Conservation (phyloP, 2,329 filamentous ascomycete genomes). For the Fusarium albidum region DNA sequence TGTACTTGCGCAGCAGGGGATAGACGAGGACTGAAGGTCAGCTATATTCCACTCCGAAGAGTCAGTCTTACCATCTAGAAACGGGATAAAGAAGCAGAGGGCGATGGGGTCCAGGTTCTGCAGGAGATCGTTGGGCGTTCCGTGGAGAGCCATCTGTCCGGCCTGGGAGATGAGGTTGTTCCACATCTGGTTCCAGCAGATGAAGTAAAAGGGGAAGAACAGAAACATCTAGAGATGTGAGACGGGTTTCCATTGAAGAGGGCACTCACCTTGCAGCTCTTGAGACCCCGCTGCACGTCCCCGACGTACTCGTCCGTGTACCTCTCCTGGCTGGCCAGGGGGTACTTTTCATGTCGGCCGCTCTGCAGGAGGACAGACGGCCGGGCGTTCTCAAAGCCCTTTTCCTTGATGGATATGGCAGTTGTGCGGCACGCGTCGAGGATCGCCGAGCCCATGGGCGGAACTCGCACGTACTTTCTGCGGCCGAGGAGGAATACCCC, state of each 20-base stretch:
- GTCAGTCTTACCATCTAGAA: constrained; percentile 34
- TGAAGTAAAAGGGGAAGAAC: constrained; percentile 23
- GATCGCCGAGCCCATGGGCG: constrained; percentile 15
- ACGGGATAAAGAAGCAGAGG: constrained; percentile 39
- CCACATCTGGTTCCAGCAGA: constrained; percentile 40
- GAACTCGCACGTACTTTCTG: constrained; percentile 12
- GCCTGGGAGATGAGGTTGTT: constrained; percentile 45
- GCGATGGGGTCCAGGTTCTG: constrained; percentile 41
- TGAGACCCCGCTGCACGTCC: constrained; percentile 32
- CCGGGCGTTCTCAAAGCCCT: constrained; percentile 11
- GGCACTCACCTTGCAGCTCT: constrained; percentile 36
- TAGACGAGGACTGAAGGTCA: constrained; percentile 22
- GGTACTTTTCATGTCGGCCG: constrained; percentile 31
- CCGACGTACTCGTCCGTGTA: constrained; percentile 39
- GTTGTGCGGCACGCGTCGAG: constrained; percentile 16
- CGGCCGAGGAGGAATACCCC: constrained; percentile 10
- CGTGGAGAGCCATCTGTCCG: constrained; percentile 32
- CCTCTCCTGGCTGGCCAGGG: constrained; percentile 26
- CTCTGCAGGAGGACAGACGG: constrained; percentile 17
- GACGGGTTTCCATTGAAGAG: background rate
- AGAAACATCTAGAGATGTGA: constrained; percentile 13
- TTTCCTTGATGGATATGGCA: constrained; percentile 11
- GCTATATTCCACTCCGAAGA: no score
- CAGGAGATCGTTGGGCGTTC: constrained; percentile 41
- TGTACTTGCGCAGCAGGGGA: constrained; percentile 29